Conservation (phyloP, 2,329 filamentous ascomycete species). For the Furcasterigmium furcatum region DNA sequence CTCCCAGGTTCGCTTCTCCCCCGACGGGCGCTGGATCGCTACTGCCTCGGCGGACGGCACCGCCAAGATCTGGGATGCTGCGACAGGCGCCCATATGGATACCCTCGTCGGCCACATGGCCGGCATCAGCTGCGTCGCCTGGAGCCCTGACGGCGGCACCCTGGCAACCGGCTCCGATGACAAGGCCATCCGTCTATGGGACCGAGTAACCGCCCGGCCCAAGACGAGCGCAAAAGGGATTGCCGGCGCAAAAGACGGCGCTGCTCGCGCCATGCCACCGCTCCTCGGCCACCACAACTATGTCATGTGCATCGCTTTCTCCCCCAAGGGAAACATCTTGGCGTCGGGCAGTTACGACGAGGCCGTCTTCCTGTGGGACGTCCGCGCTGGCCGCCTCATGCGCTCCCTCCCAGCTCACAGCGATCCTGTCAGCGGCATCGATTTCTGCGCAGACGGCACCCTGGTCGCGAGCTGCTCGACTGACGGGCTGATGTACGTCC, state of each 20-base stretch:
- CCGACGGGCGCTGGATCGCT: slow-evolving; percentile 85
- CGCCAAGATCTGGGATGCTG: slow-evolving; percentile 85
- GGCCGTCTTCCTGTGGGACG: slow-evolving; percentile 95
- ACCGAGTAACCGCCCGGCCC: slow-evolving; percentile 60
- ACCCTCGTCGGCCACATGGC: slow-evolving; percentile 92
- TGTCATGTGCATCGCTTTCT: slow-evolving; percentile 89
- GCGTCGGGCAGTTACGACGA: slow-evolving; percentile 96
- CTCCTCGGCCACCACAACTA: slow-evolving; percentile 93
- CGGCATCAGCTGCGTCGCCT: slow-evolving; percentile 88
- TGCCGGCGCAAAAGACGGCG: slow-evolving; percentile 12
- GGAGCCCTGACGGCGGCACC: slow-evolving; percentile 84
- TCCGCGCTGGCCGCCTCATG: slow-evolving; percentile 84
- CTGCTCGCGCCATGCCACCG: slow-evolving; percentile 40
- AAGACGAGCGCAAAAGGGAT: slow-evolving; percentile 39
- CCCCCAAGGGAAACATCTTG: slow-evolving; percentile 96
- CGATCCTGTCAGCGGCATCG: slow-evolving; percentile 89
- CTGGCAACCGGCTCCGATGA: slow-evolving; percentile 93
- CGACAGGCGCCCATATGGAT: slow-evolving; percentile 75
- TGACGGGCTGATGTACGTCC: slow-evolving; percentile 76
- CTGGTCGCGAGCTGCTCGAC: slow-evolving; percentile 88
- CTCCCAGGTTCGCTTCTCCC: slow-evolving; percentile 85
- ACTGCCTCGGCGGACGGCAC: slow-evolving; percentile 87
- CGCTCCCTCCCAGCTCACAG: slow-evolving; percentile 89
- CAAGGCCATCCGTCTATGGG: slow-evolving; percentile 93
- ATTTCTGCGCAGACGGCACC: slow-evolving; percentile 90